A percentile compares a stretch with the other conserved stretches of the same genome.
phyloP scores from a whole-genome alignment of 2,329 filamentous ascomycete species.

The Fusarium oxysporum region DNA sequence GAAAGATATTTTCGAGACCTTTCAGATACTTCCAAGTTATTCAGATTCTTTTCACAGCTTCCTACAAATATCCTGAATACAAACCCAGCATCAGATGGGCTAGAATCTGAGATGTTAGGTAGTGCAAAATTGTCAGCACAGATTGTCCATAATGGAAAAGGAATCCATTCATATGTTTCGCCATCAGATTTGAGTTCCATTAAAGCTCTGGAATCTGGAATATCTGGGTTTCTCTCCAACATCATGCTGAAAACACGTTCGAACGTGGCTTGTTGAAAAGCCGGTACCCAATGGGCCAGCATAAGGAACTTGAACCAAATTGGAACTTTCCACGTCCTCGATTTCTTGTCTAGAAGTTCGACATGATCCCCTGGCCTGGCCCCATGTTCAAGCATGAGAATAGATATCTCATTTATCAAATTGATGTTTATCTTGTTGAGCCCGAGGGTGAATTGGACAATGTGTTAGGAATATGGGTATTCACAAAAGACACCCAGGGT shows the following conservation, averaged over 20 bases:
- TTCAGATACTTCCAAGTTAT: background rate
- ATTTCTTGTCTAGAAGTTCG: background rate
- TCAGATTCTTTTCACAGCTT: background rate
- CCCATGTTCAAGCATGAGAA: background rate
- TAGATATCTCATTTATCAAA: background rate
- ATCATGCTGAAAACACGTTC: background rate
- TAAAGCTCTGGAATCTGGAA: background rate
- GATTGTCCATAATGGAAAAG: slow-evolving; percentile 2
- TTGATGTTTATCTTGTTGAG: background rate
- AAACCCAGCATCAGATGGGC: background rate
- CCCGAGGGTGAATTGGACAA: background rate
- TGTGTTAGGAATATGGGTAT: background rate
- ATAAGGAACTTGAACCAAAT: slow-evolving; percentile 3
- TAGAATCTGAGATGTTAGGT: background rate
- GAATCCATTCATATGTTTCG: background rate
- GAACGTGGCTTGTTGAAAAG: background rate
- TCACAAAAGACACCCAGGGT: background rate
- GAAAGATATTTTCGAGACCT: background rate
- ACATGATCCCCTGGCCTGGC: background rate
- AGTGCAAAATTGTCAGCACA: background rate
- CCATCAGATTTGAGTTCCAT: background rate
- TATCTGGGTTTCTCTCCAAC: background rate
- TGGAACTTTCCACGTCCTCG: background rate
- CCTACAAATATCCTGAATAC: background rate
- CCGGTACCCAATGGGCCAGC: background rate